Conservation (phyloP, 257 asterid genomes). For the Scutellaria minor region DNA sequence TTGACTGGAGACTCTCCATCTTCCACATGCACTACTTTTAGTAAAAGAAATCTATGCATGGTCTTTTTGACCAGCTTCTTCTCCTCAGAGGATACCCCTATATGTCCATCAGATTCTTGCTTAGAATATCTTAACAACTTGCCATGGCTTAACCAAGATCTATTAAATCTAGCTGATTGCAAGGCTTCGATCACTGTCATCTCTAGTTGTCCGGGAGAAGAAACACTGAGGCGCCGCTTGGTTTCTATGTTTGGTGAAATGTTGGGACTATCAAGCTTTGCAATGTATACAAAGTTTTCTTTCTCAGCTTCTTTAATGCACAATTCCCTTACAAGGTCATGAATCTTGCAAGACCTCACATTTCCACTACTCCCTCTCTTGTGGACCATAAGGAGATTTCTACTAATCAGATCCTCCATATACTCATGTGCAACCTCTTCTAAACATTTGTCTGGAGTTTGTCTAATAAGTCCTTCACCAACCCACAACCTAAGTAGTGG, state of each 20-base stretch:
- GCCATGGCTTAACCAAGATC: slow-evolving; percentile 25
- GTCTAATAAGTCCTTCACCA: slow-evolving; percentile 38
- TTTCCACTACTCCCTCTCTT: slow-evolving; percentile 17
- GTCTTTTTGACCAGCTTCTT: no score
- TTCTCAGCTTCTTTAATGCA: slow-evolving; percentile 33
- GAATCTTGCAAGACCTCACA: slow-evolving; percentile 32
- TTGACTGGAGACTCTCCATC: not conserved
- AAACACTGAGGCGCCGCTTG: no score
- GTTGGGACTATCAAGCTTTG: not conserved
- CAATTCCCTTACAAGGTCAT: slow-evolving; percentile 38
- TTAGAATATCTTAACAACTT: no score
- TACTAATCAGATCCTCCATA: slow-evolving; percentile 30
- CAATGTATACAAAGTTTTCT: slow-evolving; percentile 21
- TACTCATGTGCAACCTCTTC: slow-evolving; percentile 40
- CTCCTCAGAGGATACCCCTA: no score
- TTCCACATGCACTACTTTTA: slow-evolving; percentile 18
- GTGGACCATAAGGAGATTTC: slow-evolving; percentile 33
- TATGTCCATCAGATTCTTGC: no score
- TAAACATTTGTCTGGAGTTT: slow-evolving; percentile 2
- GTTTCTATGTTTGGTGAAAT: no score
- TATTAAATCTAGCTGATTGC: slow-evolving; percentile 1
- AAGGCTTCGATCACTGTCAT: not conserved
- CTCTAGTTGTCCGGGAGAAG: no score
- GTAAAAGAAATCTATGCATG: slow-evolving; percentile 11
- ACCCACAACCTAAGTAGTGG: slow-evolving; percentile 34